These are phyloP conservation scores for Hagleromyces aurorensis DNA, from an alignment of 805 yeast genomes.

Conservation along the genomic window DNA sequence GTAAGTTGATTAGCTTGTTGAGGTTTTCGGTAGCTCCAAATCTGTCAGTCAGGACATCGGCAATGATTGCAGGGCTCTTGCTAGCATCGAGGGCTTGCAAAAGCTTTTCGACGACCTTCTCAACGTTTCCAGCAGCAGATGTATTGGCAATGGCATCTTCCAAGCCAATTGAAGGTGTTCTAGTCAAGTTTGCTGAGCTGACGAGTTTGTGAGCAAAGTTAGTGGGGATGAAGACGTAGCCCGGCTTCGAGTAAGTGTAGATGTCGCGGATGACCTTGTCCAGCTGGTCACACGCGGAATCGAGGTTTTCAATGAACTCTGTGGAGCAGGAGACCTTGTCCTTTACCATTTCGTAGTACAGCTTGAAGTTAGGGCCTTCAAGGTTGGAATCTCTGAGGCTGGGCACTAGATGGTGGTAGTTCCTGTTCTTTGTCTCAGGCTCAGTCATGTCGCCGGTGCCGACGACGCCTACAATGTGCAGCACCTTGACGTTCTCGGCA, in stretches of 20 bases:
- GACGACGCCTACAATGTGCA: slow-evolving; percentile 59
- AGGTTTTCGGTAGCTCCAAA: slow-evolving; percentile 41
- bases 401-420: slow-evolving; percentile 58
- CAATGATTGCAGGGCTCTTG: slow-evolving; percentile 55
- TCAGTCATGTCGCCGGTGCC: slow-evolving; percentile 5
- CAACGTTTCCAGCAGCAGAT: slow-evolving; percentile 5
- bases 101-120: slow-evolving; percentile 37
- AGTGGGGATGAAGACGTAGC: slow-evolving; percentile 69
- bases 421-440: slow-evolving; percentile 15
- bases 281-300: slow-evolving; percentile 44
- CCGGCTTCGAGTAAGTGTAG: slow-evolving; percentile 60
- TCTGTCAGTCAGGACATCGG: slow-evolving; percentile 64
- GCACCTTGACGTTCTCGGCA: slow-evolving; percentile 71
- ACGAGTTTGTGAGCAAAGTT: slow-evolving; percentile 46
- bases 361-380: slow-evolving; percentile 53
- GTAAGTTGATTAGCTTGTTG: slow-evolving; percentile 37
- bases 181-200: slow-evolving; percentile 11
- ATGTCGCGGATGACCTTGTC: slow-evolving; percentile 58
- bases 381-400: slow-evolving; percentile 35
- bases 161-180: slow-evolving; percentile 12
- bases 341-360: slow-evolving; percentile 56
- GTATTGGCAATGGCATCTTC: slow-evolving; percentile 8
- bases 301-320: slow-evolving; percentile 40
- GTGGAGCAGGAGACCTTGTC: slow-evolving; percentile 49
- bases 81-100: slow-evolving; percentile 45